These are phyloP conservation scores for Amanita inopinata DNA, from an alignment of 768 basidiomycete genomes.

Conservation along the genomic window DNA sequence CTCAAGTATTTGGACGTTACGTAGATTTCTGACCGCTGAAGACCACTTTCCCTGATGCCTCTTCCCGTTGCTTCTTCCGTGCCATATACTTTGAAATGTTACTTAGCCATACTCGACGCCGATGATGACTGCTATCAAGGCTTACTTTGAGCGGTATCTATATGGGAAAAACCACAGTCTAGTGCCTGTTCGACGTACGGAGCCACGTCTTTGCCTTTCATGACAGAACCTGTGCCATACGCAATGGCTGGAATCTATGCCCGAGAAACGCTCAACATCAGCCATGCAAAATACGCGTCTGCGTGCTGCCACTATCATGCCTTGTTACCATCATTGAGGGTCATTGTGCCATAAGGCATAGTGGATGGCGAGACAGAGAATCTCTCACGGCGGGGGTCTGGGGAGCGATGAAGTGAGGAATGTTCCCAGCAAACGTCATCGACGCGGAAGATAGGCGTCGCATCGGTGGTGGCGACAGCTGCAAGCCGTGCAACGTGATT, in stretches of 20 bases:
- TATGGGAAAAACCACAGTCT: slow-evolving; percentile 49
- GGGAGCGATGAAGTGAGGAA: not conserved
- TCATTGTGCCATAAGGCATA: slow-evolving; percentile 32
- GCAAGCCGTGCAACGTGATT: too few species aligned
- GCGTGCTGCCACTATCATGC: slow-evolving; percentile 13
- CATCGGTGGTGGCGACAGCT: too few species aligned
- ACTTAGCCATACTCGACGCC: not conserved
- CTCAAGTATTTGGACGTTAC: slow-evolving; percentile 47
- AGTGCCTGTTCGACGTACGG: slow-evolving; percentile 48
- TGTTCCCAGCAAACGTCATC: too few species aligned
- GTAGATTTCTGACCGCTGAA: slow-evolving; percentile 34
- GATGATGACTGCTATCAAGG: not conserved
- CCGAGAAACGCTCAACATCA: too few species aligned
- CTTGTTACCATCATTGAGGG: slow-evolving; percentile 32
- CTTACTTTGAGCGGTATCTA: slow-evolving; percentile 53
- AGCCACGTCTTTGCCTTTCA: slow-evolving; percentile 38
- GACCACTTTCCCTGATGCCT: slow-evolving; percentile 37
- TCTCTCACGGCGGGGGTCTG: not conserved
- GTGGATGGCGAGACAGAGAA: not conserved
- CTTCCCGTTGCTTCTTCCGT: slow-evolving; percentile 25
- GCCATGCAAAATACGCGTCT: not conserved
- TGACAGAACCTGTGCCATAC: slow-evolving; percentile 47
- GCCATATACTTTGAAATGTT: slow-evolving; percentile 18
- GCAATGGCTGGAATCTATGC: slow-evolving; percentile 60
- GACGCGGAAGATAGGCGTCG: too few species aligned